Percentiles rank a stretch among this genome's conserved stretches.
Conservation (phyloP, 495 filamentous ascomycete species). For the Annulohypoxylon maeteangense region DNA sequence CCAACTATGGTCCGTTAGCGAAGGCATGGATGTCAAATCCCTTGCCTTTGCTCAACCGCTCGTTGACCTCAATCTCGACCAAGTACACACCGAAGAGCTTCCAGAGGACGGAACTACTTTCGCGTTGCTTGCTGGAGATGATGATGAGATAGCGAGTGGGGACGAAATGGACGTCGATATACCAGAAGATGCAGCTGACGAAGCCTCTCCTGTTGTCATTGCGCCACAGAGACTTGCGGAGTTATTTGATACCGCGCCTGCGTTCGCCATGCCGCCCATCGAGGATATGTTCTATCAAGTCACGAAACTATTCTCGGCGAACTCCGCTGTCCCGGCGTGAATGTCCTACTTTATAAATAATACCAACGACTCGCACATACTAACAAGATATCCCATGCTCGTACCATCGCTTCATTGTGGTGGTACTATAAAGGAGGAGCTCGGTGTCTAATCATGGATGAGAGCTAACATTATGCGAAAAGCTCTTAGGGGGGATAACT, state of each 20-base stretch:
- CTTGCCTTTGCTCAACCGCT: constrained; percentile 60
- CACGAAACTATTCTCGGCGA: constrained; percentile 66
- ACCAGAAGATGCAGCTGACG: constrained; percentile 43
- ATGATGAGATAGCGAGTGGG: constrained; percentile 61
- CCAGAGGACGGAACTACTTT: constrained; percentile 27
- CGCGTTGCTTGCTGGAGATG: constrained; percentile 45
- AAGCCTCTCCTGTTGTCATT: constrained; percentile 63
- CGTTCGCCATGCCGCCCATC: constrained; percentile 81
- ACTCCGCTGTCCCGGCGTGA: constrained; percentile 45
- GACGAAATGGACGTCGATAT: constrained; percentile 57
- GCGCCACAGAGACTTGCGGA: constrained; percentile 72
- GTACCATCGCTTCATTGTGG: background rate
- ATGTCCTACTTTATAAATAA: background rate
- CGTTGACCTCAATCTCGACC: constrained; percentile 58
- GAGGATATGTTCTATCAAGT: constrained; percentile 82
- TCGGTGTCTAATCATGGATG: background rate
- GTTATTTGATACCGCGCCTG: constrained; percentile 77
- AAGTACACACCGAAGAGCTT: constrained; percentile 24
- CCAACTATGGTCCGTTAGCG: constrained; percentile 64
- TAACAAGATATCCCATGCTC: background rate
- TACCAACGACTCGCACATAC: background rate
- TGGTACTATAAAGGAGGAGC: background rate
- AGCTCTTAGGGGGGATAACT: no score
- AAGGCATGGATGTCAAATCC: constrained; percentile 58
- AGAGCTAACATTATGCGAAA: background rate